Conservation (phyloP, 2,329 filamentous ascomycete genomes). For the Pyrenophora graminea region DNA sequence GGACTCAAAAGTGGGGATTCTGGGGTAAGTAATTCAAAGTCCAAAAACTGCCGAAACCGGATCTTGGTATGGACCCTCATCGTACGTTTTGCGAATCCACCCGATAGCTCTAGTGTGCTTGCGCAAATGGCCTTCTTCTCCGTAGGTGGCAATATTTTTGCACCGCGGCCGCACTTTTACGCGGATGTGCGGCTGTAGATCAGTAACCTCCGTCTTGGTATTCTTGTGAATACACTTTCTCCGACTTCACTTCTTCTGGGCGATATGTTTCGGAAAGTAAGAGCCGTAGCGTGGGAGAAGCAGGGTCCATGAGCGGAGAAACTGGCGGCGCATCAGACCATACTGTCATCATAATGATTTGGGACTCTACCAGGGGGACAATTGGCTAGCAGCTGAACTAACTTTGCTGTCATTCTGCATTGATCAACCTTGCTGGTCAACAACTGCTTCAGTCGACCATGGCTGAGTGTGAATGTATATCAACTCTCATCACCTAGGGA, state of each 20-base stretch:
- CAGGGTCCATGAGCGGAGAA: neutral
- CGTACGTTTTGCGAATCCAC: slow-evolving; percentile 5
- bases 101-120: slow-evolving; percentile 1
- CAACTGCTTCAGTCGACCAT: too few relatives aligned
- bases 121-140: slow-evolving; percentile 7
- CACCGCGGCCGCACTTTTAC: slow-evolving; percentile 11
- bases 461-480: too few relatives aligned
- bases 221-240: neutral
- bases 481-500: too few relatives aligned
- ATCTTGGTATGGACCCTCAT: slow-evolving; percentile 4
- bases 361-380: too few relatives aligned
- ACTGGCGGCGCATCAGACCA: too few relatives aligned
- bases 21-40: neutral
- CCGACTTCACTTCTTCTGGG: slow-evolving; percentile 14
- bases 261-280: slow-evolving; percentile 4
- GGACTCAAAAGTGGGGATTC: neutral
- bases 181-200: slow-evolving; percentile 1
- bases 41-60: neutral
- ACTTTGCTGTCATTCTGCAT: too few relatives aligned
- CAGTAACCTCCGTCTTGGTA: neutral
- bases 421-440: too few relatives aligned
- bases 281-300: neutral
- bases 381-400: too few relatives aligned
- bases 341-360: neutral
- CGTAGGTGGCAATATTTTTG: slow-evolving; percentile 2